Evolutionary conservation across 805 yeast species (phyloP).

Genomic region (Candida michaelii): DNA sequence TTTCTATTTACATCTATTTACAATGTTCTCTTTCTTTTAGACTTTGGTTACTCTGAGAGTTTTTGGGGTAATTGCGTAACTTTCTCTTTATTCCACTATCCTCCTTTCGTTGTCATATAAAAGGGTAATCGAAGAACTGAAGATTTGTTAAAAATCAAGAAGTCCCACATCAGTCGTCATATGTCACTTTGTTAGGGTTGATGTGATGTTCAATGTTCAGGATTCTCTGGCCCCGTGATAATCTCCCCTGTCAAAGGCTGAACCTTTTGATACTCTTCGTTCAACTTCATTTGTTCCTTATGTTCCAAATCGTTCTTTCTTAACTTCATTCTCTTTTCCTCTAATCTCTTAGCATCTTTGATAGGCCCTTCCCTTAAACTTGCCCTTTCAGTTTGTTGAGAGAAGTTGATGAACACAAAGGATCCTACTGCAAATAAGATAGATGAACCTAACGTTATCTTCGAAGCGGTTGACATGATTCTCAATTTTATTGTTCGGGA

Average conservation of each 20-base stretch:
- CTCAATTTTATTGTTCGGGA: slow-evolving; percentile 1
- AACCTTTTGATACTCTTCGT: slow-evolving; percentile 51
- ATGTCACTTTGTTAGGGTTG: no score
- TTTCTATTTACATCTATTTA: slow-evolving; percentile 9
- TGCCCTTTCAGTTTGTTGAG: slow-evolving; percentile 69
- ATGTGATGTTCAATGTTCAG: no score
- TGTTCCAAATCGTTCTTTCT: slow-evolving; percentile 62
- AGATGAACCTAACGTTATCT: slow-evolving; percentile 65
- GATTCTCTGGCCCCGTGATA: slow-evolving; percentile 26
- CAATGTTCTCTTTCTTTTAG: slow-evolving; percentile 1
- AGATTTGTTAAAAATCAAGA: no score
- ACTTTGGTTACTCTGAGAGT: no score
- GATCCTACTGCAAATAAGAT: slow-evolving; percentile 57
- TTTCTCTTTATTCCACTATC: no score
- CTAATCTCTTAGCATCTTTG: slow-evolving; percentile 71
- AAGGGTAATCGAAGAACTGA: no score
- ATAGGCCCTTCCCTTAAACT: slow-evolving; percentile 81
- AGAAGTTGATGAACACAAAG: slow-evolving; percentile 65
- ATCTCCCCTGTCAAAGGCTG: slow-evolving; percentile 57
- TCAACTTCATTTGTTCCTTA: slow-evolving; percentile 59
- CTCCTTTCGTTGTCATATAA: no score
- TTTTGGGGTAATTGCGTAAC: no score
- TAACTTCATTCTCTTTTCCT: slow-evolving; percentile 48
- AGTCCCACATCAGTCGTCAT: no score
- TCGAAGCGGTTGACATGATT: slow-evolving; percentile 77